Conservation (phyloP, 2,329 filamentous ascomycete species). For the Colletotrichum eleusines region DNA sequence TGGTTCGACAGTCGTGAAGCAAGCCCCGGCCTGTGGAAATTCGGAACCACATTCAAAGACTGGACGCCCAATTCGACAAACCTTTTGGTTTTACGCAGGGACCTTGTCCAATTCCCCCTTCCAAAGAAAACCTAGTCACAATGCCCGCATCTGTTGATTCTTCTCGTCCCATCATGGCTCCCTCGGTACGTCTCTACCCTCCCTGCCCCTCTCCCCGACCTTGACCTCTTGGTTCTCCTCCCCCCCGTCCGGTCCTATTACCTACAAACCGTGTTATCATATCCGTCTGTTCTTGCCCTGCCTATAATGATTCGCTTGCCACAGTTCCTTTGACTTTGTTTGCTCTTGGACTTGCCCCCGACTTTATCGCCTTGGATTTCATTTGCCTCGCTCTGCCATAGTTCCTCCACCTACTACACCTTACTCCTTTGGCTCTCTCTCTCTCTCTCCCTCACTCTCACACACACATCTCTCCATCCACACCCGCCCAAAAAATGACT, state of each 20-base stretch:
- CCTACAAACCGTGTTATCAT: constrained; percentile 1
- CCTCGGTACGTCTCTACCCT: constrained; percentile 64
- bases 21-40: constrained; percentile 39
- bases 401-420: constrained; percentile 9
- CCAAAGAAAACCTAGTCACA: constrained; percentile 39
- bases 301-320: constrained; percentile 7
- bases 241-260: neutral
- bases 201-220: constrained; percentile 22
- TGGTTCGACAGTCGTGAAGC: constrained; percentile 39
- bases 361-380: constrained; percentile 26
- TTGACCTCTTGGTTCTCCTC: constrained; percentile 13
- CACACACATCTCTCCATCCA: constrained; percentile 1
- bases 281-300: constrained; percentile 32
- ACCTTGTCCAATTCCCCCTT: constrained; percentile 30
- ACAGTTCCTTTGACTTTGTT: neutral
- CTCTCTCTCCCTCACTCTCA: constrained; percentile 28
- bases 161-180: constrained; percentile 72
- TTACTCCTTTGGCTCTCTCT: constrained; percentile 27
- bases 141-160: constrained; percentile 73
- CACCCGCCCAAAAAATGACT: constrained; percentile 26
- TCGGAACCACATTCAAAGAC: constrained; percentile 37
- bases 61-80: constrained; percentile 30
- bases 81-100: constrained; percentile 35
- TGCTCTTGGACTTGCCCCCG: constrained; percentile 28
- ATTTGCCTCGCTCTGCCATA: constrained; percentile 14